phyloP scores from a whole-genome alignment of 2,329 filamentous ascomycete genomes.

The Pseudogymnoascus sp. region DNA sequence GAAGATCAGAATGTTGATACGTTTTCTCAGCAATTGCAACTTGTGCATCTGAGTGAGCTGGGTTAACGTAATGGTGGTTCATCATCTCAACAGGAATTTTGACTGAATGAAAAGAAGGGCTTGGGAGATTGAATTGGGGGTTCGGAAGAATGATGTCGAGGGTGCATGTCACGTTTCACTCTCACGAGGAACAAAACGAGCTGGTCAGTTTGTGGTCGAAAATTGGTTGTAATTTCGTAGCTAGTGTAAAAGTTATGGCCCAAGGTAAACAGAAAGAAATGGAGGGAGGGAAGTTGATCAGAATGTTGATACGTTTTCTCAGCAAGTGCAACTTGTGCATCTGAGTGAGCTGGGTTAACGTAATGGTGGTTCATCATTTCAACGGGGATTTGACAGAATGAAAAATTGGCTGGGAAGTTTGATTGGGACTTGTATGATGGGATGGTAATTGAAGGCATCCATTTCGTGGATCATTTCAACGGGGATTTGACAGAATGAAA shows the following conservation, averaged over 20 bases:
- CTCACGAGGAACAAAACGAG: neutral
- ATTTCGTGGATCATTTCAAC: slow-evolving; percentile 11
- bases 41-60: slow-evolving; percentile 11
- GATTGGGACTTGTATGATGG: neutral
- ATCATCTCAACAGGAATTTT: slow-evolving; percentile 4
- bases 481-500: neutral
- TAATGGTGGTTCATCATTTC: slow-evolving; percentile 10
- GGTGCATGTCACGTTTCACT: neutral
- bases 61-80: slow-evolving; percentile 11
- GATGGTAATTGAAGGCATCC: too few species aligned
- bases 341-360: slow-evolving; percentile 12
- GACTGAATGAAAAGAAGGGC: neutral
- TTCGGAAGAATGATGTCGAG: neutral
- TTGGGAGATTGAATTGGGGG: neutral
- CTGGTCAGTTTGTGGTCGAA: neutral
- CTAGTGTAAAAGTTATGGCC: neutral
- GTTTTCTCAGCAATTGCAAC: slow-evolving; percentile 9
- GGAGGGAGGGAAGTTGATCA: neutral
- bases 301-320: slow-evolving; percentile 10
- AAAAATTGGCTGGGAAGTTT: neutral
- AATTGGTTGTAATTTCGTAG: neutral
- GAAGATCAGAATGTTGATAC: slow-evolving; percentile 8
- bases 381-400: slow-evolving; percentile 2
- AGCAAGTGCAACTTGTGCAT: slow-evolving; percentile 10
- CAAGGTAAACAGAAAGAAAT: neutral